Evolutionary conservation across 1,284 basidiomycete genomes (phyloP).

Genomic region (Trichosporon inkin): DNA sequence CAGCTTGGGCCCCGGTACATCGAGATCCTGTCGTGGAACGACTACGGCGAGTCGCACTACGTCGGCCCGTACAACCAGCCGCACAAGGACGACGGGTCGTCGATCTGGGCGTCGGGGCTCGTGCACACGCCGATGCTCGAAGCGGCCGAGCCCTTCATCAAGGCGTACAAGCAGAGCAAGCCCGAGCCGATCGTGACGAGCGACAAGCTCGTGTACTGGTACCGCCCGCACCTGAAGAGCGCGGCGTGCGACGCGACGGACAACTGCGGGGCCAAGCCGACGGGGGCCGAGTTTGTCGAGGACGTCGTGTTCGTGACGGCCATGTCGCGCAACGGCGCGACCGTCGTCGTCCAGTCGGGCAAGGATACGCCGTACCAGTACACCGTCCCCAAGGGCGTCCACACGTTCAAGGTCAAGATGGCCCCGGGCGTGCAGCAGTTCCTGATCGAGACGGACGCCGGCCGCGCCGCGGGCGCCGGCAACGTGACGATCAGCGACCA

Average conservation of each 20-base stretch:
- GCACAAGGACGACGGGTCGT: slow-evolving; percentile 45
- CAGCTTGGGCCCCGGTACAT: slow-evolving; percentile 32
- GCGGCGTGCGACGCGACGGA: slow-evolving; percentile 47
- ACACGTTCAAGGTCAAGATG: slow-evolving; percentile 27
- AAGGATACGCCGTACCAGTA: slow-evolving; percentile 29
- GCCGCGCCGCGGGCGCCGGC: slow-evolving; percentile 14
- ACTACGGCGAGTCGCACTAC: slow-evolving; percentile 50
- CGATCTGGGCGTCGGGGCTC: slow-evolving; percentile 41
- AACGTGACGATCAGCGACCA: slow-evolving; percentile 29
- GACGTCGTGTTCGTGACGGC: slow-evolving; percentile 47
- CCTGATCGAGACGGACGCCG: slow-evolving; percentile 2
- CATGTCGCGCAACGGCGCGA: slow-evolving; percentile 40
- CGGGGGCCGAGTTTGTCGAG: slow-evolving; percentile 23
- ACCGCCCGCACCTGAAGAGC: slow-evolving; percentile 46
- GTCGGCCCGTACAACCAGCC: slow-evolving; percentile 39
- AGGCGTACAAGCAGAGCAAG: slow-evolving; percentile 44
- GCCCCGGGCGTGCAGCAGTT: slow-evolving; percentile 6
- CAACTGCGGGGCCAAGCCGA: slow-evolving; percentile 30
- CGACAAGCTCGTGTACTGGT: slow-evolving; percentile 49
- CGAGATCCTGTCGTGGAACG: slow-evolving; percentile 52
- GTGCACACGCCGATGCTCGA: slow-evolving; percentile 47
- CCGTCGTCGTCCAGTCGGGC: slow-evolving; percentile 43
- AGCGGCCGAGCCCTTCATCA: slow-evolving; percentile 48
- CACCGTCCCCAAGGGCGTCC: slow-evolving; percentile 35
- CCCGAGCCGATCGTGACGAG: slow-evolving; percentile 33